Evolutionary conservation across 2,329 filamentous ascomycete species (phyloP), one percentile per base, ranked within the genome.

Genomic region (Microcera coccophila): DNA sequence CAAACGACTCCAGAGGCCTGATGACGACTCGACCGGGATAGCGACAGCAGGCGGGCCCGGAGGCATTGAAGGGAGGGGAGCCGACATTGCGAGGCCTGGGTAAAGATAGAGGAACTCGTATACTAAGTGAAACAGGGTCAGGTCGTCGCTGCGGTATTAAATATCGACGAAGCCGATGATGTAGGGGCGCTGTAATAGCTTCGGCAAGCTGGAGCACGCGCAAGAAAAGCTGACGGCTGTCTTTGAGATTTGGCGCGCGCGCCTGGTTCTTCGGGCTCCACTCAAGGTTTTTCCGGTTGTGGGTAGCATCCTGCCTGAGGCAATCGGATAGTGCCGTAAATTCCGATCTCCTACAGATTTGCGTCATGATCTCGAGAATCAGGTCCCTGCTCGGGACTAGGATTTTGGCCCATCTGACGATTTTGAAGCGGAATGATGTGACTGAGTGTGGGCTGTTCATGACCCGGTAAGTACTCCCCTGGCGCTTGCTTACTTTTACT

Each of bases 1-100:
- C 69, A 96, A 74, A 60, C 90, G 85, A 67, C 95, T 88, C 90
- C 90, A 95, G 42, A 93, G 71, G 36, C 87, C 85, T 46, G 84
- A 79, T 48, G 84, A 78, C 53, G 72, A 65, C 44, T 78, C 69
- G 55, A 80, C 65, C 32, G 72, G 70, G 40, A 80, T 62, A 44
- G 70, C 66, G 47, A 68, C 64, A 47, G 68, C 64, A 47, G 68
- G 65, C 47, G 63, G 65, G 49, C 66, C 64, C 42, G 69, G 67
- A 58, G 75, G 71, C 61, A 72, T 70, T 53, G 74, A 71, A 37
- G 72, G 70, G 50, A 68, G 68, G 52, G 73, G 68, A 63, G 69
- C 68, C 46, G 70, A 66, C 68, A 72, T 74, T 54, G 39, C 54
- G 54, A 50, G 51, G 52, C 45, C 45, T 48, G 52, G 54, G 41